Conservation (phyloP, 2,329 filamentous ascomycete genomes). For the Penicillium sp. region DNA sequence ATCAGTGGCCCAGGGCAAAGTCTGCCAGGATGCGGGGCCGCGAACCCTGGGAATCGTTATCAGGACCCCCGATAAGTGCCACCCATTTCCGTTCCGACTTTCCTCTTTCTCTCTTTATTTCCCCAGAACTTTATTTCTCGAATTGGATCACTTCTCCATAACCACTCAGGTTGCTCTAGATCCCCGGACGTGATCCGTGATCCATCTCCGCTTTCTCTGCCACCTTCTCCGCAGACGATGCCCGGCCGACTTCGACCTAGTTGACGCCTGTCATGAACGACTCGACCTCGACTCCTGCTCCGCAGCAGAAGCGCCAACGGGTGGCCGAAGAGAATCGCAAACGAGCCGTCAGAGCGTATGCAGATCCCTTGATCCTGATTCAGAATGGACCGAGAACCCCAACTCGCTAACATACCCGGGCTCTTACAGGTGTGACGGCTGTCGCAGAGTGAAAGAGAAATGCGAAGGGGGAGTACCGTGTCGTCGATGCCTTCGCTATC, state of each 20-base stretch:
- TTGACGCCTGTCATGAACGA: constrained; percentile 34
- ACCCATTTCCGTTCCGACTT: constrained; percentile 1
- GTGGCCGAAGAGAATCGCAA: constrained; percentile 44
- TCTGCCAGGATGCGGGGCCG: constrained; percentile 17
- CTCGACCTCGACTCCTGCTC: constrained; percentile 26
- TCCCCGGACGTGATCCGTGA: neutral
- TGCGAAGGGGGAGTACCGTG: constrained; percentile 58
- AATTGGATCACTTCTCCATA: neutral
- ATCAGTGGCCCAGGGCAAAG: neutral
- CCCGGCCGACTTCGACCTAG: constrained; percentile 21
- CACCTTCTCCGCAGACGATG: constrained; percentile 26
- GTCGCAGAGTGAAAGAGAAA: constrained; percentile 57
- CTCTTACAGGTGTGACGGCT: constrained; percentile 52
- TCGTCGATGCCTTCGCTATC: constrained; percentile 53
- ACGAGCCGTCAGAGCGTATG: constrained; percentile 42
- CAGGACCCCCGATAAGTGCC: constrained; percentile 9
- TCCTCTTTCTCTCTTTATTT: neutral
- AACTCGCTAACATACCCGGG: constrained; percentile 12
- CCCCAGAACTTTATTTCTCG: neutral
- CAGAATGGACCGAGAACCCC: neutral
- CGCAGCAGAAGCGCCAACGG: constrained; percentile 40
- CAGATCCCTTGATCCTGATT: neutral
- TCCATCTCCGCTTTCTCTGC: constrained; percentile 2
- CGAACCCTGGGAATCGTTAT: constrained; percentile 10
- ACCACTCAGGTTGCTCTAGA: neutral